Evolutionary conservation across 1,284 basidiomycete genomes (phyloP).

Genomic region (Waitea zeae): DNA sequence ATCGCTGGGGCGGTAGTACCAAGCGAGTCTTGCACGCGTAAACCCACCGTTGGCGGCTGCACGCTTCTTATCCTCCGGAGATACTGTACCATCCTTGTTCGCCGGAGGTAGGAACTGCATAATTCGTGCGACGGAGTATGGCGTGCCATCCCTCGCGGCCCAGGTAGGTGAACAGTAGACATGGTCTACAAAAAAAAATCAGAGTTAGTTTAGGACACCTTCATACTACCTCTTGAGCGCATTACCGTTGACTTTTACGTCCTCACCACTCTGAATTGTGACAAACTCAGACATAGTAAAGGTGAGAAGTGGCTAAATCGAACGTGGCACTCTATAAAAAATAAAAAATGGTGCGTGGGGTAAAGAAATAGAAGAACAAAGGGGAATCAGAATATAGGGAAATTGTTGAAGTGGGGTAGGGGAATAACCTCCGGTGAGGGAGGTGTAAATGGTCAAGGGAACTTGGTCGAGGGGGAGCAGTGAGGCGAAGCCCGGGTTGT

Average conservation of each 20-base stretch:
- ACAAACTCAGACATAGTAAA: too few relatives aligned
- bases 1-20: conserved; percentile 88
- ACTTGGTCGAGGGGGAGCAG: too few relatives aligned
- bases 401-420: too few relatives aligned
- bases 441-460: too few relatives aligned
- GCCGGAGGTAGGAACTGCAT: conserved; percentile 88
- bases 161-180: conserved; percentile 89
- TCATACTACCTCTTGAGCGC: conserved; percentile 11
- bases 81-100: conserved; percentile 36
- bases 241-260: conserved; percentile 70
- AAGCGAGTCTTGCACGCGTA: conserved; percentile 74
- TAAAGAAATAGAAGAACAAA: too few relatives aligned
- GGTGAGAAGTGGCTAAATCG: too few relatives aligned
- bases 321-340: too few relatives aligned
- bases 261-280: conserved; percentile 58
- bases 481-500: too few relatives aligned
- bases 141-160: conserved; percentile 80
- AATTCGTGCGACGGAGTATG: conserved; percentile 86
- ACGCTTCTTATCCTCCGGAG: too few relatives aligned
- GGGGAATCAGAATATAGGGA: too few relatives aligned
- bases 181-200: conserved; percentile 60
- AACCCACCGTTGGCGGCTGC: conserved; percentile 40
- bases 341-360: too few relatives aligned
- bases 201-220: conserved; percentile 8
- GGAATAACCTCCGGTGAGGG: too few relatives aligned